Evolutionary conservation across 306 rosid species (phyloP), one percentile per base, ranked within the genome.

Genomic region (Lathyrus aphaca): DNA sequence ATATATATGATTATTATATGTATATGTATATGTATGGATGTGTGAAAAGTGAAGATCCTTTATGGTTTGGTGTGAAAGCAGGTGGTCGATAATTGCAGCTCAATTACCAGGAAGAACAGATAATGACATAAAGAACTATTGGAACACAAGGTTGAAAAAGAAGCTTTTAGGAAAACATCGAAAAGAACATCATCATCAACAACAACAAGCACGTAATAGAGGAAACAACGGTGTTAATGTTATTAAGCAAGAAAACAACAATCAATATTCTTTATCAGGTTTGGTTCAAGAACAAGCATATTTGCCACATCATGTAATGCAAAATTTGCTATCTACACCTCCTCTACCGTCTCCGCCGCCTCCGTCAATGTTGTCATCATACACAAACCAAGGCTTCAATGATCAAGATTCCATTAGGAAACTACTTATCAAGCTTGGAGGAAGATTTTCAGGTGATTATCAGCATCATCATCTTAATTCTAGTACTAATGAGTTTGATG

Each of bases 51-150:
- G 38, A 42, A 40, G 11, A 21, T 3, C 37, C 53, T 64, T 64
- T 42, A 13, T 53, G 59, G 54, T 27, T 42, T 64, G 54, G 38
- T 42, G 27, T 42, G 48, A 13, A 21, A 19, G 35, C 32, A 93
- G 97, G 83, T 93, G 98, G 98, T 93, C 98, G 37, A 85, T 93
- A n/a, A 90, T 90, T 30, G 98, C 98, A 37, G 94, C 98, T 48
- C 98, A 93, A 74, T 79, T 90, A 30, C 98, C 97, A 0, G 97
- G 96, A 67, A 77, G 98, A 83, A 93, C 98, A 0, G 98, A 93
- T 45, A 93, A 93, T 54, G 98, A 93, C 73, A 93, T 93, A 73
- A 93, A 93, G 87, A 93, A 93, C 73, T 93, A 93, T 63, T 93
- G 98, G 98, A 93, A 93, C 85, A 93, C 98, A 5, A 93, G 86